Base-by-base conservation (phyloP, 768 basidiomycete genomes). In the Albatrellus ellisii region DNA sequence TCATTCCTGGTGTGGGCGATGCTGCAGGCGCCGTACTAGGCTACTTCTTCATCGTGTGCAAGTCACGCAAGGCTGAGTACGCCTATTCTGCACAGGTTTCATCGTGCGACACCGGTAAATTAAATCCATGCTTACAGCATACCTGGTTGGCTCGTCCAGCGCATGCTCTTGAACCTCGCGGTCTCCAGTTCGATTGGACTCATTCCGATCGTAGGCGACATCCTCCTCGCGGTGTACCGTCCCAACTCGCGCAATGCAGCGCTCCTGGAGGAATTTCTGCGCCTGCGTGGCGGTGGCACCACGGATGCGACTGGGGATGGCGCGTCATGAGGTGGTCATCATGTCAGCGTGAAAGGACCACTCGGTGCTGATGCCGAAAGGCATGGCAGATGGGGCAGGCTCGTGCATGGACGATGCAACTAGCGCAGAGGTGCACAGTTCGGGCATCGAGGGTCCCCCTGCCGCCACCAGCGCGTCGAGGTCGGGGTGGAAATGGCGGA, bases 171-270 rank as follows among this genome's bases (percentile, higher is more conserved):
- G 43, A 86, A 94, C 62, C 82, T 85, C 50, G 66, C 70, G 11
- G 58, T 90, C 18, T 77, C 81, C 8, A 75, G 74, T 4, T 66
- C 64, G 0, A 64, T 84, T 10, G 82, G 87, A 1, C 55, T 78
- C 35, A 41, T 92, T 3, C 89, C 89, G 0, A 41, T 82, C 32
- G 65, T 73, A 2, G 91, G 91, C 3, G 87, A 91, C 59, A 50
- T 95, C 21, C 53, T 77, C 1, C 60, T 91, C 26, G 88, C 84
- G 1, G 59, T 73, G 2, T 94, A 66, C 68, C 92, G 90, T 56
- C 77, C 89, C 15, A 97, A 97, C 59, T 83, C 79, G 12, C 70
- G 92, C 46, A 95, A 97, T 53, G 91, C 88, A 9, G 72, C 72
- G 4, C 62, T 95, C 36, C 66, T 97, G 36, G 88, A 92, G 54